These are phyloP conservation scores for Wickerhamomyces pijperi DNA, from an alignment of 805 yeast species.

Conservation along the genomic window DNA sequence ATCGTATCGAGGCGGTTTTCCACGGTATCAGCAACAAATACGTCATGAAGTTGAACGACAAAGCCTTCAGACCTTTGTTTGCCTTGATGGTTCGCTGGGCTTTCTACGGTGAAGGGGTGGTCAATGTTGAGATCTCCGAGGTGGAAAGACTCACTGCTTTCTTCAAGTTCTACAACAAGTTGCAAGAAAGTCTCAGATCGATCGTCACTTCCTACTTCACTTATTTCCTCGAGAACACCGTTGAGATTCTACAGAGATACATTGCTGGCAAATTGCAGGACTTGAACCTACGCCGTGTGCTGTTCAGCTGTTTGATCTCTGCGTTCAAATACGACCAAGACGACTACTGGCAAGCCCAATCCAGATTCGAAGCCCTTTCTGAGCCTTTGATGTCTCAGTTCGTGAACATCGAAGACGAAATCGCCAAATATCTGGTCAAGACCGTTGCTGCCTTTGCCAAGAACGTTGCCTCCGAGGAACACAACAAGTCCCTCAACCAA, in stretches of 20 bases:
- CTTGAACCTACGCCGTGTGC: constrained; percentile 55
- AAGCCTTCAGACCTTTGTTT: constrained; percentile 85
- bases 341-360: constrained; percentile 88
- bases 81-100: constrained; percentile 88
- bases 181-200: constrained; percentile 76
- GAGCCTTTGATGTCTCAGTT: constrained; percentile 58
- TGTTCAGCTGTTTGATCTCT: constrained; percentile 61
- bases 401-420: constrained; percentile 51
- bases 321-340: constrained; percentile 86
- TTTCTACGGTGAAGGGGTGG: constrained; percentile 66
- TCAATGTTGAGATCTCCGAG: constrained; percentile 32
- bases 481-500: constrained; percentile 65
- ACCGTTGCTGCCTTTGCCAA: constrained; percentile 69
- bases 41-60: constrained; percentile 88
- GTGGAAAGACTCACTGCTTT: constrained; percentile 57
- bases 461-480: constrained; percentile 57
- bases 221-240: constrained; percentile 70
- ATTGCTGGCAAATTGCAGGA: constrained; percentile 30
- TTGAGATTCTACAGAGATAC: constrained; percentile 40
- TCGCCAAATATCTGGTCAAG: constrained; percentile 75
- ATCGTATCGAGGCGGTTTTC: constrained; percentile 70
- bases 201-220: constrained; percentile 84
- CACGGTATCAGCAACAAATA: constrained; percentile 62
- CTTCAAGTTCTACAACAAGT: constrained; percentile 74
- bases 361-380: constrained; percentile 69